phyloP scores from a whole-genome alignment of 2,329 filamentous ascomycete genomes.

The Fusarium succisae region DNA sequence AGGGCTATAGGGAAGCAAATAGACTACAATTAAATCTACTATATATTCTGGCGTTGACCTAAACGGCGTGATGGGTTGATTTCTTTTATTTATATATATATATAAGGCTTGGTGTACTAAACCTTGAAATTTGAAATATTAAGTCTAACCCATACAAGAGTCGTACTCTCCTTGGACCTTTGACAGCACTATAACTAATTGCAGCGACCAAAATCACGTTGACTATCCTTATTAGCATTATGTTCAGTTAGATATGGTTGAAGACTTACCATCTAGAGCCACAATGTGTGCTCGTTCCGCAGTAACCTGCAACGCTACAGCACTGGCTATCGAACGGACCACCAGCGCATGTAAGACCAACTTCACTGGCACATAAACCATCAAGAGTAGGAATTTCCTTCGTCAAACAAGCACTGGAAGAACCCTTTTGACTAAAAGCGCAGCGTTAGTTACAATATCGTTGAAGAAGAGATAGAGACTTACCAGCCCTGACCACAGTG shows the following conservation, averaged over 20 bases:
- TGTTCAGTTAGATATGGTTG: not conserved
- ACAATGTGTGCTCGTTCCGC: not conserved
- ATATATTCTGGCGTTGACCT: no score
- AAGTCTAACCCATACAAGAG: no score
- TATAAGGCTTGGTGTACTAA: not conserved
- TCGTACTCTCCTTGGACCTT: not conserved
- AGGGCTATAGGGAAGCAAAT: no score
- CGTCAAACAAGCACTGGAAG: not conserved
- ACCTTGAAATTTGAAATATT: no score
- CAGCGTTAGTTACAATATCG: not conserved
- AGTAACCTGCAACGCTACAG: not conserved
- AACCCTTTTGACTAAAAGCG: not conserved
- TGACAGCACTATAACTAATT: not conserved
- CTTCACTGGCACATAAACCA: not conserved
- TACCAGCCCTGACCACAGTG: constrained; percentile 16
- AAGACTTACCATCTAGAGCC: not conserved
- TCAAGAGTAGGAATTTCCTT: not conserved
- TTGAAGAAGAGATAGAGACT: not conserved
- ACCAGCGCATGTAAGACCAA: constrained; percentile 2
- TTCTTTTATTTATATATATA: no score
- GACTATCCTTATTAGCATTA: not conserved
- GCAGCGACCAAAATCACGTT: not conserved
- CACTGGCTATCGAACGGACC: constrained; percentile 14
- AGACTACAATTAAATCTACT: no score
- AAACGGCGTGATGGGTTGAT: no score